Percentiles rank a stretch among this genome's conserved stretches.
phyloP scores from a whole-genome alignment of 2,329 filamentous ascomycete genomes.

The Pezicula neosporulosa region DNA sequence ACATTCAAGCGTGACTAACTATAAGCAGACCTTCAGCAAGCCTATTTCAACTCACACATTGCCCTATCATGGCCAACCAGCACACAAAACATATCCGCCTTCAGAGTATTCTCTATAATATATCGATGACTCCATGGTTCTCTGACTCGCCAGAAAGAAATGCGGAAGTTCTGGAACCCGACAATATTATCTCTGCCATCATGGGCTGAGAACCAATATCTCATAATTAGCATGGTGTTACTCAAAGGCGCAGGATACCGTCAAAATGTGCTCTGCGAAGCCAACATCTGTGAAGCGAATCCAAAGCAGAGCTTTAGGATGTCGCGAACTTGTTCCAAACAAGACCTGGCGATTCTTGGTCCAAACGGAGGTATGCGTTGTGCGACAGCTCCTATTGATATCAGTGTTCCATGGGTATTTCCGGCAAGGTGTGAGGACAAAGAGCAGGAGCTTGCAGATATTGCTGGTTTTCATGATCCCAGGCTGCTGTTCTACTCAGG shows the following conservation, averaged over 20 bases:
- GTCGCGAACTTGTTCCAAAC: constrained; percentile 24
- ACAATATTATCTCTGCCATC: constrained; percentile 34
- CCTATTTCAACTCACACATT: constrained; percentile 11
- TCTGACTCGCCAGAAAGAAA: constrained; percentile 17
- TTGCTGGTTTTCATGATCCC: constrained; percentile 38
- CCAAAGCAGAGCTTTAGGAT: constrained; percentile 7
- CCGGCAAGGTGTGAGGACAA: constrained; percentile 30
- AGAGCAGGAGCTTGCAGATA: constrained; percentile 30
- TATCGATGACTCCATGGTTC: constrained; percentile 27
- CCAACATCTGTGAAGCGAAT: constrained; percentile 29
- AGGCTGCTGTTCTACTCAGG: constrained; percentile 36
- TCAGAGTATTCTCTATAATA: constrained; percentile 29
- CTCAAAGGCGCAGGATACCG: constrained; percentile 30
- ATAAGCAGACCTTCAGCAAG: constrained; percentile 3
- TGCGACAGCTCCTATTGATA: constrained; percentile 23
- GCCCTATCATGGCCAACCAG: constrained; percentile 21
- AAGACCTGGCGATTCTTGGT: constrained; percentile 29
- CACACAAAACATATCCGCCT: constrained; percentile 32
- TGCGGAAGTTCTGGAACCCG: constrained; percentile 33
- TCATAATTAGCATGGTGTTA: constrained; percentile 32
- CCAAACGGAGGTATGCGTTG: constrained; percentile 31
- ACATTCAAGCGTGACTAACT: too few relatives aligned
- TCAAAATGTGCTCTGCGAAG: constrained; percentile 35
- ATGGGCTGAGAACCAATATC: constrained; percentile 33
- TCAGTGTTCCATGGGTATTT: constrained; percentile 35